Base-by-base conservation (phyloP, 495 filamentous ascomycete species). In the Schizothecium vesticola region DNA sequence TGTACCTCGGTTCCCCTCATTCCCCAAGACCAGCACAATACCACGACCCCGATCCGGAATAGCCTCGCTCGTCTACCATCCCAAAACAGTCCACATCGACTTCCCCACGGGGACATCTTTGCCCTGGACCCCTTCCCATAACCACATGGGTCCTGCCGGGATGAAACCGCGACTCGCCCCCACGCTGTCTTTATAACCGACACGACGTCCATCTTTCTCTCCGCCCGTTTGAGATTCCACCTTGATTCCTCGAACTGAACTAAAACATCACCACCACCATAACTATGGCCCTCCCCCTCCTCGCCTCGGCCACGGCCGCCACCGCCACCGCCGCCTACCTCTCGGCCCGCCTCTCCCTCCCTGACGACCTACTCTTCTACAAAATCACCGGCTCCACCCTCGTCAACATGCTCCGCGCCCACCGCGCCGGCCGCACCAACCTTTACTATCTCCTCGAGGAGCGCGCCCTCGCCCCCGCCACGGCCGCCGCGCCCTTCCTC, bases 401-500 rank as follows among this genome's bases (percentile, higher is more conserved):
- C 19, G 11, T 87, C 31, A 77, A 76, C 9, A 71, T 84, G 16
- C 69, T 74, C 26, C 77, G 79, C 10, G 78, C 78, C 29, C 79
- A 87, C 60, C 83, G 81, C n/a, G 79, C 81, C 0, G 90, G 89
- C 73, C 79, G 81, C 31, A 43, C 91, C 69, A 96, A 89, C 75
- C 71, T 86, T 57, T 99, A 97, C 82, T 96, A 97, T 77, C 61
- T 79, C 19, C 84, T 99, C 56, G 95, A 97, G 73, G 70, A 82
- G 26, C 78, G 83, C 33, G 93, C 93, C 5, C 80, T 82, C n/a
- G 73, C 83, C 56, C 77, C 84, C 19, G 75, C 82, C n/a, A 83
- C 83, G 0, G 86, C 82, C 19, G 74, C 87, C 66, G 77, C 80
- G 1, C 74, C 84, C 4, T 93, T 90, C 69, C 80, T 99, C 58